A percentile compares a stretch with the other conserved stretches of the same genome.
These are phyloP conservation scores for Heliosperma pusillum DNA, from an alignment of 148 eudicot species.

Conservation along the genomic window DNA sequence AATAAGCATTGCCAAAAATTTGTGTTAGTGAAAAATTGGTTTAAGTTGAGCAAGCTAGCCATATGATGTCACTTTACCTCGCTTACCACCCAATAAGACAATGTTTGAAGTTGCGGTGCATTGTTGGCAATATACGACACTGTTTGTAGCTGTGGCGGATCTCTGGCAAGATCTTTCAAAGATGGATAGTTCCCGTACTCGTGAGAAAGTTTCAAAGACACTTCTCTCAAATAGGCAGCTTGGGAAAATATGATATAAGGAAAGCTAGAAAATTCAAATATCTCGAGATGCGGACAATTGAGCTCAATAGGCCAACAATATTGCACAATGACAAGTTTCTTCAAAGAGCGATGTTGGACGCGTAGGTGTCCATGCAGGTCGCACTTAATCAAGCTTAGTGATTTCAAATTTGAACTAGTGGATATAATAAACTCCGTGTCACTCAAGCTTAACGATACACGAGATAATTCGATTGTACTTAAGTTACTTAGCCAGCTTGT, in stretches of 20 bases:
- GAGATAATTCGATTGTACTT: too few species aligned
- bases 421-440: background rate
- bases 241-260: background rate
- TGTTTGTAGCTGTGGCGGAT: too few species aligned
- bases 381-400: background rate
- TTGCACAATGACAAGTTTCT: background rate
- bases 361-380: background rate
- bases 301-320: background rate
- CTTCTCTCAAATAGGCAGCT: background rate
- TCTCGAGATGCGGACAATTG: background rate
- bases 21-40: too few species aligned
- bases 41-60: background rate
- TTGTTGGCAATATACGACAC: background rate
- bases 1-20: background rate
- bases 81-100: background rate
- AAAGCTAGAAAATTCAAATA: background rate
- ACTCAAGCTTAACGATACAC: too few species aligned
- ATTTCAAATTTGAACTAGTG: background rate
- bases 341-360: slow-evolving; percentile 5
- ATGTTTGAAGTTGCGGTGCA: background rate
- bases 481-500: too few species aligned
- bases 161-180: background rate
- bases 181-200: too few species aligned
- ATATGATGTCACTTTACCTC: background rate
- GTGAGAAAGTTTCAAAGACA: background rate